Evolutionary conservation across 306 rosid genomes (phyloP), one percentile per base, ranked within the genome.

Genomic region (Prinsepia uniflora): DNA sequence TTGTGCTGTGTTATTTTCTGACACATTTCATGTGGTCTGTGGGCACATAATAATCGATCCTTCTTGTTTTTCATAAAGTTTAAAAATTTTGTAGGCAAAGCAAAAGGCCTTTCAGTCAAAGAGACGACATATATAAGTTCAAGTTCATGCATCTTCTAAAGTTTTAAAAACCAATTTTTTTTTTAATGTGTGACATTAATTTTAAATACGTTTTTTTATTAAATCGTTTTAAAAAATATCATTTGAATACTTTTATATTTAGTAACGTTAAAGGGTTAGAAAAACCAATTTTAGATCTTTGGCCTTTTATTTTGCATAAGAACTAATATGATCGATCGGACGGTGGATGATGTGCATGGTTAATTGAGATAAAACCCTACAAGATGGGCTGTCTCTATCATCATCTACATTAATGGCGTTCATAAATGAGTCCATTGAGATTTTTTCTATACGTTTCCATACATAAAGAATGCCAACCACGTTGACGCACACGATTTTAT

Each of bases 1-100:
- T 24, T 50, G 34, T 43, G 10, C 56, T 45, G 8, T 18, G 53
- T 17, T 15, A 24, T 40, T 67, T 3, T 67, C 98, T 86, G 98
- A 86, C 95, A 85, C 20, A 78, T 84, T 70, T 83, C 96, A 92
- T 86, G 95, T 92, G 96, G 80, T 30, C 2, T 19, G 88, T 89
- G 96, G 88, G 82, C 78, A 87, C 79, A 77, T 13, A 44, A 18
- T 52, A 24, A 24, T 24, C 65, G 62, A 53, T 61, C 76, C 76
- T 22, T 78, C 74, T 83, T 43, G 74, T 70, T 76, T 71, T 54
- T 46, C 71, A 62, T 52, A 70, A 79, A 80, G 77, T 81, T 81
- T 30, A 30, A 40, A 44, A 74, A 58, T 14, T 41, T 74, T 82
- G 58, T 70, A 34, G 65, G 64, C 65, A 68, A 81, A 63, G 76